These are phyloP conservation scores for Trichoderma virens DNA, from an alignment of 495 filamentous ascomycete genomes.

Conservation along the genomic window DNA sequence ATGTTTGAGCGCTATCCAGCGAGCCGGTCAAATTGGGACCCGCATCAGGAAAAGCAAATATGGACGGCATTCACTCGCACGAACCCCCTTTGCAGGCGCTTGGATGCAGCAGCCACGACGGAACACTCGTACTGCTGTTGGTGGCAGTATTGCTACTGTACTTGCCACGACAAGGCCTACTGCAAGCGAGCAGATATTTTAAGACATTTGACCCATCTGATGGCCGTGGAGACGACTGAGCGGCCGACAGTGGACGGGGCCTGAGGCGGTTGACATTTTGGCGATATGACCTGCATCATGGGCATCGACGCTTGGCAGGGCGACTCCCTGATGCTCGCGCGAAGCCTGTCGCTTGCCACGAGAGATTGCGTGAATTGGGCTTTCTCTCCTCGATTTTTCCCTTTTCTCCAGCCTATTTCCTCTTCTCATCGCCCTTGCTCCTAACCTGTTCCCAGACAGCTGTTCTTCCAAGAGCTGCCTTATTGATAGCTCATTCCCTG, in stretches of 20 bases:
- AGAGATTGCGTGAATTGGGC: not conserved
- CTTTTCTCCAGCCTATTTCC: not conserved
- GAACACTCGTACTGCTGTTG: too few species aligned
- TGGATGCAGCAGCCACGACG: not conserved
- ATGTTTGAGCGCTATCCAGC: not conserved
- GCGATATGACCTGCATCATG: not conserved
- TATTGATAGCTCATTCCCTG: not conserved
- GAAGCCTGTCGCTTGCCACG: not conserved
- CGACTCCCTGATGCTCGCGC: not conserved
- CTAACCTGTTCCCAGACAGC: not conserved
- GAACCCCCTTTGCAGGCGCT: constrained; percentile 1
- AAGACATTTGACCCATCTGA: not conserved
- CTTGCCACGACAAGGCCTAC: not conserved
- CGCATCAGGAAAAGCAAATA: not conserved
- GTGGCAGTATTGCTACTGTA: not conserved
- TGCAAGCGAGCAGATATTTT: not conserved
- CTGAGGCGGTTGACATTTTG: not conserved
- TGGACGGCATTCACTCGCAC: not conserved
- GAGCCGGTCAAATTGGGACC: constrained; percentile 2
- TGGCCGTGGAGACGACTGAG: not conserved
- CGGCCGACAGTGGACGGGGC: not conserved
- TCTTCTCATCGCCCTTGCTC: not conserved
- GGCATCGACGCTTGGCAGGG: not conserved
- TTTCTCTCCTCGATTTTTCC: not conserved
- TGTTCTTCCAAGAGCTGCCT: not conserved